phyloP scores from a whole-genome alignment of 1,139 yeast genomes.

The Kurtzmaniella quercitrusa region DNA sequence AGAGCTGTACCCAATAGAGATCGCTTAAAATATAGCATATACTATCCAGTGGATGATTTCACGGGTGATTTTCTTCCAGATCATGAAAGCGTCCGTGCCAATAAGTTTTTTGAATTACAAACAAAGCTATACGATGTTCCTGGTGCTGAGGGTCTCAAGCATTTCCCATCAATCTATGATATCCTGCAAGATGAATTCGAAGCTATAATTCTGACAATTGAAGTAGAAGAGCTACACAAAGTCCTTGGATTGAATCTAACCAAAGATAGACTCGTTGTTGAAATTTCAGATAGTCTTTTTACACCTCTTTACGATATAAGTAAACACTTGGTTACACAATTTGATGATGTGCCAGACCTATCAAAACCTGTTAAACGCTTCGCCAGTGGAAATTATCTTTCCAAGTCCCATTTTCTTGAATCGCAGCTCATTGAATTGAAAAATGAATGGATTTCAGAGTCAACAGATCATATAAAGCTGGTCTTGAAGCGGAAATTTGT shows the following conservation, averaged over 20 bases:
- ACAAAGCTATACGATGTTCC: constrained; percentile 5
- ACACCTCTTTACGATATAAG: neutral
- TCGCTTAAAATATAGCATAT: constrained; percentile 20
- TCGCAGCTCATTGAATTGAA: constrained; percentile 4
- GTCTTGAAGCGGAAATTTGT: neutral
- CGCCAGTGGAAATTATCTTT: neutral
- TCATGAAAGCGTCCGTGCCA: neutral
- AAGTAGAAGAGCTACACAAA: neutral
- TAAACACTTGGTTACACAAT: neutral
- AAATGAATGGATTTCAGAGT: constrained; percentile 3
- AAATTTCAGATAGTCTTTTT: neutral
- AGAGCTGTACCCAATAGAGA: constrained; percentile 7
- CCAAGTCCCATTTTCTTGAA: constrained; percentile 1
- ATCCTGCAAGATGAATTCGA: neutral
- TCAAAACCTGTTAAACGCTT: neutral
- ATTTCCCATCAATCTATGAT: constrained; percentile 9
- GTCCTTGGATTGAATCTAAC: neutral
- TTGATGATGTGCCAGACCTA: neutral
- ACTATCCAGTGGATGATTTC: constrained; percentile 42
- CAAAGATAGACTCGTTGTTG: neutral
- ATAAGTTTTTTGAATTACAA: constrained; percentile 8
- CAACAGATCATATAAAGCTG: constrained; percentile 1
- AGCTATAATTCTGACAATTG: neutral
- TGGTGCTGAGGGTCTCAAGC: constrained; percentile 3
- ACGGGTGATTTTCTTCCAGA: constrained; percentile 20